phyloP scores from a whole-genome alignment of 2,329 filamentous ascomycete genomes.

The Cadophora malorum region DNA sequence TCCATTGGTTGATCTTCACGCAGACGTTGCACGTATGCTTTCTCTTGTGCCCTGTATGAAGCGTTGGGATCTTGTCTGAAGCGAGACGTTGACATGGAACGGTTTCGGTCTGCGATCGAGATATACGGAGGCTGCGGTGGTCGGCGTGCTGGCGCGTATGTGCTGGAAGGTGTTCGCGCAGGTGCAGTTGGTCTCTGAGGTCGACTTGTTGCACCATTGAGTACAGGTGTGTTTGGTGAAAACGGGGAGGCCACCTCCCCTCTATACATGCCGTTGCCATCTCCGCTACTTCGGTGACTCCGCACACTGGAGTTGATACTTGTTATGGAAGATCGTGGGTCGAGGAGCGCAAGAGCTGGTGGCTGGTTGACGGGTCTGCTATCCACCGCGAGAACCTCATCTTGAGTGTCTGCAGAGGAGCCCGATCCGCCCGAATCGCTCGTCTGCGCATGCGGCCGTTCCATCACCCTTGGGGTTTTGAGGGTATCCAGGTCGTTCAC shows the following conservation, averaged over 20 bases:
- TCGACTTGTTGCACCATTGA: slow-evolving; percentile 58
- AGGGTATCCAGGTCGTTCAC: slow-evolving; percentile 53
- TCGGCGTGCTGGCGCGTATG: slow-evolving; percentile 72
- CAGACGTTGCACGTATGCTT: slow-evolving; percentile 91
- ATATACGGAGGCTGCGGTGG: slow-evolving; percentile 57
- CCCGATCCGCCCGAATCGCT: slow-evolving; percentile 57
- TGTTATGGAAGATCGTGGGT: slow-evolving; percentile 39
- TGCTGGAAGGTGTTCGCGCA: slow-evolving; percentile 76
- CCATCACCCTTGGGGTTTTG: slow-evolving; percentile 47
- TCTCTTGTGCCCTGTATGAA: slow-evolving; percentile 84
- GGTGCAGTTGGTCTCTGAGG: slow-evolving; percentile 72
- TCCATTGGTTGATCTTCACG: slow-evolving; percentile 71
- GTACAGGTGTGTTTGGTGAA: slow-evolving; percentile 39
- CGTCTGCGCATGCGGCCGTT: slow-evolving; percentile 43
- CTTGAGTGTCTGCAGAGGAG: slow-evolving; percentile 49
- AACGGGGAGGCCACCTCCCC: slow-evolving; percentile 34
- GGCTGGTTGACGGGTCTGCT: slow-evolving; percentile 32
- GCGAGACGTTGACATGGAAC: slow-evolving; percentile 63
- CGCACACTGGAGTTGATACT: slow-evolving; percentile 45
- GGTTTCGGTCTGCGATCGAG: slow-evolving; percentile 51
- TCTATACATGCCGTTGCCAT: slow-evolving; percentile 35
- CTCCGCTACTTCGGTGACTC: slow-evolving; percentile 52
- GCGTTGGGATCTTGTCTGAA: slow-evolving; percentile 70
- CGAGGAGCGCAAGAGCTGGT: slow-evolving; percentile 36
- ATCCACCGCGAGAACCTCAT: slow-evolving; percentile 30